Evolutionary conservation across 2,329 filamentous ascomycete genomes (phyloP).

Genomic region (Paraphaeosphaeria sporulosa): DNA sequence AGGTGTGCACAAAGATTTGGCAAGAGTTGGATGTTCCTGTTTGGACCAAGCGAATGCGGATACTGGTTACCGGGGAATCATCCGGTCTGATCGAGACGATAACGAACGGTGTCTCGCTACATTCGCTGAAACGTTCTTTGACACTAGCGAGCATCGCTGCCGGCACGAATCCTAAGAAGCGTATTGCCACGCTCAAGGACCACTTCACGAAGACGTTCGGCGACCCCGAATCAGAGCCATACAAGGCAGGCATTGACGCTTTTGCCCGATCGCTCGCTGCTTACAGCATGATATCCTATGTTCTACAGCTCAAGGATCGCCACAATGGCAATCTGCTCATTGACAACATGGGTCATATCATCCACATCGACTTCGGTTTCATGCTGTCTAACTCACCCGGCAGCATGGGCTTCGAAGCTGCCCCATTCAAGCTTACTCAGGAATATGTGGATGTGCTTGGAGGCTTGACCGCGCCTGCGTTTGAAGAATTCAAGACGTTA

Average conservation of each 20-base stretch:
- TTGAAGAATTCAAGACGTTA: slow-evolving; percentile 76
- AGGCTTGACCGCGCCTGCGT: slow-evolving; percentile 73
- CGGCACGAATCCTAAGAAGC: slow-evolving; percentile 74
- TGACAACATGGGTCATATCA: slow-evolving; percentile 84
- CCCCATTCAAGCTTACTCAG: slow-evolving; percentile 84
- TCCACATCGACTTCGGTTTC: slow-evolving; percentile 90
- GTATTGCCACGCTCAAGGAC: slow-evolving; percentile 81
- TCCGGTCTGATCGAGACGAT: slow-evolving; percentile 88
- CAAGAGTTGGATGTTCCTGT: slow-evolving; percentile 75
- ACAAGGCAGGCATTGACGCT: slow-evolving; percentile 75
- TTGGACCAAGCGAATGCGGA: slow-evolving; percentile 91
- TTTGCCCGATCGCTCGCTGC: slow-evolving; percentile 84
- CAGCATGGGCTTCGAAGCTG: slow-evolving; percentile 84
- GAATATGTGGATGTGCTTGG: slow-evolving; percentile 87
- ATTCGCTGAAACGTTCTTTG: slow-evolving; percentile 82
- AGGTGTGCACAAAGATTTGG: slow-evolving; percentile 84
- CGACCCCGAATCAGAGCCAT: slow-evolving; percentile 71
- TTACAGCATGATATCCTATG: slow-evolving; percentile 84
- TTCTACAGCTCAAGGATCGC: slow-evolving; percentile 83
- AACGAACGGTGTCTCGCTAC: slow-evolving; percentile 85
- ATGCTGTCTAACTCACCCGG: slow-evolving; percentile 89
- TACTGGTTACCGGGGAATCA: slow-evolving; percentile 83
- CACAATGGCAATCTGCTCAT: slow-evolving; percentile 89
- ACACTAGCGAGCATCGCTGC: slow-evolving; percentile 78
- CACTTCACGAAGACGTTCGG: slow-evolving; percentile 84